A percentile compares a stretch with the other conserved stretches of the same genome.
Conservation (phyloP, 768 basidiomycete species). For the Kwoniella sp. region DNA sequence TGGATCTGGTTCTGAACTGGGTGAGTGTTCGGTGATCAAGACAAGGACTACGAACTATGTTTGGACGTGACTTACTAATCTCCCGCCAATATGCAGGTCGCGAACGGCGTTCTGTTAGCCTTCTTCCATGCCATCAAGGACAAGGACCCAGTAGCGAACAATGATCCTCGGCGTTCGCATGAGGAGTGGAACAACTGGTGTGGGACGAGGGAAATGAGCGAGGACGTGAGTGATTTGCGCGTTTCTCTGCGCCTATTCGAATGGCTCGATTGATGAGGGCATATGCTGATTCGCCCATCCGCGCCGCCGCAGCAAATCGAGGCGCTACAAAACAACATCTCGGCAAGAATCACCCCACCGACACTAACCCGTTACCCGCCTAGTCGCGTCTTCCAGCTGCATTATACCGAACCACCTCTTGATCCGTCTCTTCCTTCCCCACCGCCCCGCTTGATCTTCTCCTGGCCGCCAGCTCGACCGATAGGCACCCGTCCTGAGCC, state of each 20-base stretch:
- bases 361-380: conserved; percentile 33
- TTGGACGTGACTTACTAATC: not conserved
- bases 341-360: conserved; percentile 17
- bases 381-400: conserved; percentile 46
- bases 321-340: conserved; percentile 37
- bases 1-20: conserved; percentile 50
- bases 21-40: conserved; percentile 34
- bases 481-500: conserved; percentile 9
- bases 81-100: conserved; percentile 25
- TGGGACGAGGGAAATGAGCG: conserved; percentile 43
- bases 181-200: conserved; percentile 50
- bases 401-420: conserved; percentile 23
- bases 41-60: no score
- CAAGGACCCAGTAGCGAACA: conserved; percentile 42
- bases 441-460: conserved; percentile 36
- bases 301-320: conserved; percentile 47
- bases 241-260: no score
- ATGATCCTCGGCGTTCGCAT: conserved; percentile 33
- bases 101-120: conserved; percentile 46
- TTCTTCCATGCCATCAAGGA: conserved; percentile 51
- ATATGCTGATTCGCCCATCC: no score
- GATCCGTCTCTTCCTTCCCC: conserved; percentile 17
- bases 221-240: conserved; percentile 48
- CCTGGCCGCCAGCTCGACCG: conserved; percentile 46
- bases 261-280: no score